Conservation (phyloP, 352 stramenopile species). For the Globisporangium middletonii region DNA sequence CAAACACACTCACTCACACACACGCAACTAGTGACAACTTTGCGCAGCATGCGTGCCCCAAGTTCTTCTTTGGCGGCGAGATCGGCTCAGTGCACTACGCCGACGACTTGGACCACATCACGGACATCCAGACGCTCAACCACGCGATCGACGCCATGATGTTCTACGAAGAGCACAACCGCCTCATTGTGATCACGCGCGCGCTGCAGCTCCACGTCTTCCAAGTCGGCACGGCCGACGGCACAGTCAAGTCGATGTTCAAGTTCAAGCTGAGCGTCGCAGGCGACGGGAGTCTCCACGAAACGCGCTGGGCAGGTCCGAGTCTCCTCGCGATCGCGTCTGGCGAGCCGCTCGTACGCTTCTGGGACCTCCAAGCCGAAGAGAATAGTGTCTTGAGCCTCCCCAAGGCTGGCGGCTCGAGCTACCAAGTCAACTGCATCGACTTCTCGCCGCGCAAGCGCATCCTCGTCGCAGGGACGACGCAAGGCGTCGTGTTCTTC, state of each 20-base stretch:
- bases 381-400: slow-evolving; percentile 91
- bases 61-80: slow-evolving; percentile 94
- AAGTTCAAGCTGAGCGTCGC: slow-evolving; percentile 89
- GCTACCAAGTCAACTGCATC: slow-evolving; percentile 78
- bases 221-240: slow-evolving; percentile 72
- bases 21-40: slow-evolving; percentile 31
- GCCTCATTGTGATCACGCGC: slow-evolving; percentile 89
- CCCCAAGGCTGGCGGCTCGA: slow-evolving; percentile 31
- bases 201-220: slow-evolving; percentile 87
- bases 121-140: slow-evolving; percentile 83
- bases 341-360: slow-evolving; percentile 84
- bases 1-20: not conserved
- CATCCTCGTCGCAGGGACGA: slow-evolving; percentile 84
- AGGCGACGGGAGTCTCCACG: slow-evolving; percentile 69
- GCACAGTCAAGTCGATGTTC: slow-evolving; percentile 77
- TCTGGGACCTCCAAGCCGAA: slow-evolving; percentile 90
- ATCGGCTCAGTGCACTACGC: slow-evolving; percentile 86
- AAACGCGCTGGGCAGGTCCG: slow-evolving; percentile 86
- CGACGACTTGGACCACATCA: slow-evolving; percentile 91
- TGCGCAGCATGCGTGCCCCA: slow-evolving; percentile 52
- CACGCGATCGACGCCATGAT: slow-evolving; percentile 88
- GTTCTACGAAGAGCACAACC: slow-evolving; percentile 77
- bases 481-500: slow-evolving; percentile 82
- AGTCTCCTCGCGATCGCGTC: slow-evolving; percentile 89
- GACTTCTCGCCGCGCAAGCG: slow-evolving; percentile 87